phyloP scores from a whole-genome alignment of 2,329 filamentous ascomycete genomes.

The Amesomyces nigricolor region DNA sequence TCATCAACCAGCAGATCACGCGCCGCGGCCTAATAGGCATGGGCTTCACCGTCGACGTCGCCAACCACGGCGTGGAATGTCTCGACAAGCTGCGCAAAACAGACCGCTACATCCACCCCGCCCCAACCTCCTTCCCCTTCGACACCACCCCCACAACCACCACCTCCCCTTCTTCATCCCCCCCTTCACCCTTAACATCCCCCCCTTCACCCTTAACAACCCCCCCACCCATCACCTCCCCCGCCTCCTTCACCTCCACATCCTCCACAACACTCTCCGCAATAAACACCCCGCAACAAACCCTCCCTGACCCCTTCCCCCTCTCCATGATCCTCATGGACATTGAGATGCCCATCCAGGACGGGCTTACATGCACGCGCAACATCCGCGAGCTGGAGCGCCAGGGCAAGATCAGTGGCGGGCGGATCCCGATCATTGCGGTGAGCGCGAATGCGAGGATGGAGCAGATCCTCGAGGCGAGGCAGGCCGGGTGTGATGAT shows the following conservation, averaged over 20 bases:
- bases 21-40: slow-evolving; percentile 45
- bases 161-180: too few relatives aligned
- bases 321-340: slow-evolving; percentile 67
- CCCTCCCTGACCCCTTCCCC: slow-evolving; percentile 28
- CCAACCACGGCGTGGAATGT: slow-evolving; percentile 53
- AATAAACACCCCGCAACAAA: background rate
- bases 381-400: slow-evolving; percentile 58
- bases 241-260: background rate
- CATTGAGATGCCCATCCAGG: slow-evolving; percentile 70
- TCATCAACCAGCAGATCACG: slow-evolving; percentile 55
- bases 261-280: background rate
- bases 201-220: background rate
- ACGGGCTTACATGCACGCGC: slow-evolving; percentile 61
- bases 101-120: slow-evolving; percentile 22
- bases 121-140: background rate
- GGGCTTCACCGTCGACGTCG: slow-evolving; percentile 47
- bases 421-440: slow-evolving; percentile 57
- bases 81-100: slow-evolving; percentile 41
- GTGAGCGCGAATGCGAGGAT: slow-evolving; percentile 62
- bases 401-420: slow-evolving; percentile 45
- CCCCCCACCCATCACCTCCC: background rate
- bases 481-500: slow-evolving; percentile 52
- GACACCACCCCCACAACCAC: too few relatives aligned
- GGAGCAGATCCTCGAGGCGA: slow-evolving; percentile 52
- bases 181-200: background rate